Conservation (phyloP, 2,329 filamentous ascomycete genomes). For the Magnaporthales sp. region DNA sequence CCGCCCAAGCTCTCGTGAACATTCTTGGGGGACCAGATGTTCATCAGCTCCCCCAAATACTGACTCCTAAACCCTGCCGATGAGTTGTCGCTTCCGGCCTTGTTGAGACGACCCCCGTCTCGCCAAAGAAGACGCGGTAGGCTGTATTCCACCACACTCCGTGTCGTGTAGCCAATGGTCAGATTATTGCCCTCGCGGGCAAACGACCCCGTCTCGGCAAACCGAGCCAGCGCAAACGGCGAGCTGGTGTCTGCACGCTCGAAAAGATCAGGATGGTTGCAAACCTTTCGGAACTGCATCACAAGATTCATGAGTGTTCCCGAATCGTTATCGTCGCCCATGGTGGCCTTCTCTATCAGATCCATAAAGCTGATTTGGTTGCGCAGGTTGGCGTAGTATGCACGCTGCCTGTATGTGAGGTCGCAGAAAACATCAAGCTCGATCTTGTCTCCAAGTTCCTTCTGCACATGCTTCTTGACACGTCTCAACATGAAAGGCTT, state of each 20-base stretch:
- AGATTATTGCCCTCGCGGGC: conserved; percentile 78
- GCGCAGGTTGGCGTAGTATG: conserved; percentile 83
- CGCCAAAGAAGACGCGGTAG: conserved; percentile 76
- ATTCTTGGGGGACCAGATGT: conserved; percentile 79
- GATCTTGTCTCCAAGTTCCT: conserved; percentile 97
- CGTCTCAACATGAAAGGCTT: conserved; percentile 99
- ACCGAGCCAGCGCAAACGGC: conserved; percentile 74
- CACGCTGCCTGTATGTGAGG: conserved; percentile 89
- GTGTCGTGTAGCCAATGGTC: conserved; percentile 76
- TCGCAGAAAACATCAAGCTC: conserved; percentile 95
- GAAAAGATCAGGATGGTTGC: conserved; percentile 95
- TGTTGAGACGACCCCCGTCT: conserved; percentile 67
- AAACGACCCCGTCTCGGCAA: conserved; percentile 93
- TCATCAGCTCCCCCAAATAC: conserved; percentile 74
- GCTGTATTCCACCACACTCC: conserved; percentile 76
- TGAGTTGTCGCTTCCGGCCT: conserved; percentile 64
- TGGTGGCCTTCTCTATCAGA: conserved; percentile 90
- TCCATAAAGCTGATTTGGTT: conserved; percentile 99
- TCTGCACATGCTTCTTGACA: conserved; percentile 99
- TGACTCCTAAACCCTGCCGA: conserved; percentile 73
- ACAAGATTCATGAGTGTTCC: conserved; percentile 98
- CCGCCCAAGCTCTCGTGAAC: conserved; percentile 54
- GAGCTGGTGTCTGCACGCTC: conserved; percentile 89
- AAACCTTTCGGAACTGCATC: conserved; percentile 99
- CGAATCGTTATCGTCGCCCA: conserved; percentile 82